Conservation (phyloP, 2,329 filamentous ascomycete genomes). For the Claviceps citrina region DNA sequence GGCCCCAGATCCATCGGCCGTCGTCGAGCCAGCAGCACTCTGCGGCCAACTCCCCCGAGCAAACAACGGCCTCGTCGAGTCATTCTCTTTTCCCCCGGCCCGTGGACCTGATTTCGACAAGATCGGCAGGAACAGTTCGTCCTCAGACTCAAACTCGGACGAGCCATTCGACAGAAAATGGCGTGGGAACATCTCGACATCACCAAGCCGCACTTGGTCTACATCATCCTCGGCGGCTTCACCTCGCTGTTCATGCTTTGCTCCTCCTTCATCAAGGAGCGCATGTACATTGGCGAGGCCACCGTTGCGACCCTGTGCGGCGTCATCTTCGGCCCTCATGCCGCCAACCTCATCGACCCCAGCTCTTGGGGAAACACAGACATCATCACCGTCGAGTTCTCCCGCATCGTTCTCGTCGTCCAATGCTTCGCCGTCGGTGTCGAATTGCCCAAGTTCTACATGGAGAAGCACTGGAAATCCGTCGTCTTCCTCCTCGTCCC, state of each 20-base stretch:
- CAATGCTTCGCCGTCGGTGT: constrained; percentile 88
- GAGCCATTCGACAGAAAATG: too few relatives aligned
- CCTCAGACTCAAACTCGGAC: too few relatives aligned
- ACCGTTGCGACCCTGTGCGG: constrained; percentile 82
- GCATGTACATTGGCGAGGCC: constrained; percentile 95
- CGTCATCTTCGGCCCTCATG: constrained; percentile 78
- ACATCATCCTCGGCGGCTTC: constrained; percentile 95
- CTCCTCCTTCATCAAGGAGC: constrained; percentile 95
- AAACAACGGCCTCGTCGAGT: background rate
- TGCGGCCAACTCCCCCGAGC: constrained; percentile 1
- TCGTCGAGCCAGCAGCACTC: constrained; percentile 3
- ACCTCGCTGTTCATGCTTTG: constrained; percentile 97
- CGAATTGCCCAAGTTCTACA: constrained; percentile 83
- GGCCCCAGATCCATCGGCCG: constrained; percentile 7
- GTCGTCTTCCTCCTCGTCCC: constrained; percentile 77
- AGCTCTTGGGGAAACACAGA: constrained; percentile 66
- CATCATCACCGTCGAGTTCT: constrained; percentile 78
- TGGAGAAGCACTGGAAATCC: constrained; percentile 95
- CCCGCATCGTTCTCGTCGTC: constrained; percentile 75
- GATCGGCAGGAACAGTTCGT: too few relatives aligned
- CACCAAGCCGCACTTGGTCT: constrained; percentile 93
- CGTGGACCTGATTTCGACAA: constrained; percentile 3
- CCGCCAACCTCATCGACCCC: constrained; percentile 65
- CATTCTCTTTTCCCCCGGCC: background rate
- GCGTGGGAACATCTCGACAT: constrained; percentile 69